Conservation (phyloP, 352 stramenopile genomes). For the Phytopythium litorale region DNA sequence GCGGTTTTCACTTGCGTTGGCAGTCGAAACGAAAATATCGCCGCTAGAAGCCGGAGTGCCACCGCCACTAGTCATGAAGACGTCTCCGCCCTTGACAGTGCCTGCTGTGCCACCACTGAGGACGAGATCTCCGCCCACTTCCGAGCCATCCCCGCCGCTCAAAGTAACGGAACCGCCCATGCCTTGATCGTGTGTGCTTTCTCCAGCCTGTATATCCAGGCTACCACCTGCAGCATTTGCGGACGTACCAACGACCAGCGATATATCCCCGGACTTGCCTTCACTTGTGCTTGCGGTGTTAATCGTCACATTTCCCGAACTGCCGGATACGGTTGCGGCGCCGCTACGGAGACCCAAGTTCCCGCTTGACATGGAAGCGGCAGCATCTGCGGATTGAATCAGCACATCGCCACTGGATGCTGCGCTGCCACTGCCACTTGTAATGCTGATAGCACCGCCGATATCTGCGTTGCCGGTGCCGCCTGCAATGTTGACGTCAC, state of each 20-base stretch:
- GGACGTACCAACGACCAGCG: neutral
- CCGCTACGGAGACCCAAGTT: neutral
- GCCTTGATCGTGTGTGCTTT: neutral
- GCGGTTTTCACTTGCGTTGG: neutral
- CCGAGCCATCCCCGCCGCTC: neutral
- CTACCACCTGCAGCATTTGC: neutral
- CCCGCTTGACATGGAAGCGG: neutral
- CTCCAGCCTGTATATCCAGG: neutral
- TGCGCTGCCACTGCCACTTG: slow-evolving; percentile 5
- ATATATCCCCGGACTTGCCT: neutral
- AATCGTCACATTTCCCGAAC: slow-evolving; percentile 1
- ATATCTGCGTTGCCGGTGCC: slow-evolving; percentile 19
- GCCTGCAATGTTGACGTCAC: slow-evolving; percentile 15
- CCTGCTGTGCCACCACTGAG: slow-evolving; percentile 10
- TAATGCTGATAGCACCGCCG: slow-evolving; percentile 29
- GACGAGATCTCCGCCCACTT: neutral
- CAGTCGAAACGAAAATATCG: slow-evolving; percentile 2
- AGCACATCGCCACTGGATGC: slow-evolving; percentile 8
- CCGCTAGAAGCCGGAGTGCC: neutral
- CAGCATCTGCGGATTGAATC: neutral
- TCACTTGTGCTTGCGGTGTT: neutral
- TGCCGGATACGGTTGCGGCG: neutral
- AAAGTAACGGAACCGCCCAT: neutral
- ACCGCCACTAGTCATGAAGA: slow-evolving; percentile 9
- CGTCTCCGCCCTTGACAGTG: slow-evolving; percentile 4